Evolutionary conservation across 805 yeast species (phyloP).

Genomic region (Komagataella pseudopastoris): DNA sequence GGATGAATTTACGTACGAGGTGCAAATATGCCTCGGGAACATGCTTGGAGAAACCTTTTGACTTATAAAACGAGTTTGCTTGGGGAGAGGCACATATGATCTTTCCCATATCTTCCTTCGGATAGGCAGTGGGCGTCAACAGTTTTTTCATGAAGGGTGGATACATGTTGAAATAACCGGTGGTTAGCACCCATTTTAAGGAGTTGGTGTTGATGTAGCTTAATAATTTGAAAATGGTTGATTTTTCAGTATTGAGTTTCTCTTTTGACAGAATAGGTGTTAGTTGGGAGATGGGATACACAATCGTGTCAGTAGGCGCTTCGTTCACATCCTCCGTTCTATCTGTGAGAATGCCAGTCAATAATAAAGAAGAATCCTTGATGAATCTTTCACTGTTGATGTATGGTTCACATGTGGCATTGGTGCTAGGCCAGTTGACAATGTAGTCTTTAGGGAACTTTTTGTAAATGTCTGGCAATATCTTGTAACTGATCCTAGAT

Average conservation of each 20-base stretch:
- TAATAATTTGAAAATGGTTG: constrained; percentile 47
- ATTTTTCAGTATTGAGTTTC: constrained; percentile 64
- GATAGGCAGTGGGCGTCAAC: constrained; percentile 35
- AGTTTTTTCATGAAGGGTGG: constrained; percentile 54
- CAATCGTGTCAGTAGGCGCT: constrained; percentile 30
- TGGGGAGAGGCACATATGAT: constrained; percentile 87
- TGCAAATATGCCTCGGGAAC: constrained; percentile 81
- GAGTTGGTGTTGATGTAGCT: constrained; percentile 39
- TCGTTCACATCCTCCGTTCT: not conserved
- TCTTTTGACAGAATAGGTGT: constrained; percentile 63
- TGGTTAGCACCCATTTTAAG: constrained; percentile 77
- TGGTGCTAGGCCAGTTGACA: constrained; percentile 63
- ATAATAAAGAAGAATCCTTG: constrained; percentile 36
- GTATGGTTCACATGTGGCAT: constrained; percentile 56
- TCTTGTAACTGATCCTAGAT: constrained; percentile 55
- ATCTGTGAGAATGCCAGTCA: constrained; percentile 47
- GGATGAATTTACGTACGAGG: constrained; percentile 56
- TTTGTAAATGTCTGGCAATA: constrained; percentile 28
- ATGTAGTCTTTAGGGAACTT: constrained; percentile 27
- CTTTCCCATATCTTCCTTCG: constrained; percentile 24
- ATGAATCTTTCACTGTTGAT: constrained; percentile 36
- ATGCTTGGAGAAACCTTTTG: constrained; percentile 67
- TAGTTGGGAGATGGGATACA: constrained; percentile 87
- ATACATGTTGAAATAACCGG: constrained; percentile 91
- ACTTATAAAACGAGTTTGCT: constrained; percentile 86